Conservation (phyloP, 352 stramenopile genomes). For the Phytophthora podocarpi region DNA sequence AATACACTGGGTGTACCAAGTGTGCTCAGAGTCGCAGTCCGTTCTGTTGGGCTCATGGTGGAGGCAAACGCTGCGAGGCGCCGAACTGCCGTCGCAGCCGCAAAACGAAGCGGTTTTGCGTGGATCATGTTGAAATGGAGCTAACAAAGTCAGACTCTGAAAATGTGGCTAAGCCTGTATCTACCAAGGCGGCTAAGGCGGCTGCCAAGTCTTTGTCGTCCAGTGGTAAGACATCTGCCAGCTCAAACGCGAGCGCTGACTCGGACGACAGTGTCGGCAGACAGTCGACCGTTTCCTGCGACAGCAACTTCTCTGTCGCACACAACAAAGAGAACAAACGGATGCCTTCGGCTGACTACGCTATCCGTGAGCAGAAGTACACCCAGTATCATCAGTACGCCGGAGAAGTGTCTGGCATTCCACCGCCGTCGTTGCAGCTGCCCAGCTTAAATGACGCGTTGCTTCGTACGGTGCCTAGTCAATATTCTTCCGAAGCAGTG, state of each 20-base stretch:
- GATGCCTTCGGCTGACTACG: slow-evolving; percentile 11
- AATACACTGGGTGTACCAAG: slow-evolving; percentile 67
- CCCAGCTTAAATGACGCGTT: slow-evolving; percentile 52
- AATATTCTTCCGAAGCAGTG: slow-evolving; percentile 27
- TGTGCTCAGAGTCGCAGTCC: slow-evolving; percentile 77
- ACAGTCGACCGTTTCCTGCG: slow-evolving; percentile 36
- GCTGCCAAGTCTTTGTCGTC: slow-evolving; percentile 2
- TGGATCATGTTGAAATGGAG: slow-evolving; percentile 79
- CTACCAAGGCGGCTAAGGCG: slow-evolving; percentile 1
- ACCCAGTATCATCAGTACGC: slow-evolving; percentile 27
- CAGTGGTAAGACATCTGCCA: slow-evolving; percentile 11
- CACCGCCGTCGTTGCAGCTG: slow-evolving; percentile 30
- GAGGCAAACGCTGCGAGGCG: slow-evolving; percentile 73
- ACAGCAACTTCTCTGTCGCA: slow-evolving; percentile 35
- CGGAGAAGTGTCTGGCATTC: slow-evolving; percentile 24
- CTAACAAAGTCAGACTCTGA: slow-evolving; percentile 26
- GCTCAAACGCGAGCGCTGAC: slow-evolving; percentile 34
- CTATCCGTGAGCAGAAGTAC: slow-evolving; percentile 8
- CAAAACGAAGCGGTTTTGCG: slow-evolving; percentile 81
- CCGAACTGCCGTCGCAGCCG: slow-evolving; percentile 69
- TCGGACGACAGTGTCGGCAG: slow-evolving; percentile 60
- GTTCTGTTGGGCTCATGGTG: slow-evolving; percentile 78
- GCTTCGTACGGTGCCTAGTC: slow-evolving; percentile 35
- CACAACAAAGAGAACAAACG: slow-evolving; percentile 38
- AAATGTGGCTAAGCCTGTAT: not conserved